Evolutionary conservation across 2,329 filamentous ascomycete genomes (phyloP).

Genomic region (Xylariaceae sp.): DNA sequence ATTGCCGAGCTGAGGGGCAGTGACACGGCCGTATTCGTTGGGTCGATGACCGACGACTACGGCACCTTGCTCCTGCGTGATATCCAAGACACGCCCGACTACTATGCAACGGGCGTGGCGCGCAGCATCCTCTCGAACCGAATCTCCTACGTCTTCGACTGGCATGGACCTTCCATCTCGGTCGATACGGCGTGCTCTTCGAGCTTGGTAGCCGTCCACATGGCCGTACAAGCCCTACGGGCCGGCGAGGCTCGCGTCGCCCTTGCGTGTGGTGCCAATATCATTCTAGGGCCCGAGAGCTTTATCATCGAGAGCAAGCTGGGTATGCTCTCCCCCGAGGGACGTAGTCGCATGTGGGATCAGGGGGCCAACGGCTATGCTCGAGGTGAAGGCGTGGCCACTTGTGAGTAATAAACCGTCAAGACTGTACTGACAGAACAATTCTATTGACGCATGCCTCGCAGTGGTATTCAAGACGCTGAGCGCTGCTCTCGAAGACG

Average conservation of each 20-base stretch:
- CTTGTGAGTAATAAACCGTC: constrained; percentile 1
- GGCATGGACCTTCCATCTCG: constrained; percentile 29
- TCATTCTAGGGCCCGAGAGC: constrained; percentile 26
- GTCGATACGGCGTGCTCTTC: constrained; percentile 36
- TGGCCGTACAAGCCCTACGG: constrained; percentile 31
- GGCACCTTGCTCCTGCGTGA: constrained; percentile 13
- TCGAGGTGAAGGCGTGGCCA: constrained; percentile 37
- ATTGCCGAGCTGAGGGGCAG: constrained; percentile 4
- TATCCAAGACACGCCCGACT: constrained; percentile 14
- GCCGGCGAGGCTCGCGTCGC: constrained; percentile 29
- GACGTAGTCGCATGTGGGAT: constrained; percentile 29
- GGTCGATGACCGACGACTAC: constrained; percentile 8
- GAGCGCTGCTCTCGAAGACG: constrained; percentile 33
- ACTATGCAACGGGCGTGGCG: constrained; percentile 16
- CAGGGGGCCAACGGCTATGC: constrained; percentile 36
- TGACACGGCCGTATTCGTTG: constrained; percentile 8
- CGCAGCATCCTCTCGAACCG: constrained; percentile 25
- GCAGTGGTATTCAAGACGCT: constrained; percentile 42
- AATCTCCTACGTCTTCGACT: constrained; percentile 28
- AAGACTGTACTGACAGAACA: too few relatives aligned
- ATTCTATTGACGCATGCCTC: too few relatives aligned
- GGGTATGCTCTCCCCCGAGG: constrained; percentile 17
- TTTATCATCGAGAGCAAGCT: constrained; percentile 17
- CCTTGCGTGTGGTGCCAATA: constrained; percentile 26
- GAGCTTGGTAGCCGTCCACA: constrained; percentile 31